phyloP scores from a whole-genome alignment of 148 eudicot genomes.

The Polygonum aviculare region DNA sequence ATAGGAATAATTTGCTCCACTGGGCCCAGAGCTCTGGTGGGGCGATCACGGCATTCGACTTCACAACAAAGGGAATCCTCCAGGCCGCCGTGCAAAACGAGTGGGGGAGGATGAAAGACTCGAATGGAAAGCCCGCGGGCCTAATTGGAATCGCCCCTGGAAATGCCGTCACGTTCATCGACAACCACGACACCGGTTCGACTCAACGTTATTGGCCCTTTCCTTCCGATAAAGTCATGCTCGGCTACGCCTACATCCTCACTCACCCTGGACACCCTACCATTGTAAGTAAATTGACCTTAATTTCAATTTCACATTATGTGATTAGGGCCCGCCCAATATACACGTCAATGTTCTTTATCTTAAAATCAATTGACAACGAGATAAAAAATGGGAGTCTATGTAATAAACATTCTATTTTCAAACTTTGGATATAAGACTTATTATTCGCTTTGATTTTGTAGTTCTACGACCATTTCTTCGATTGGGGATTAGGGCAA shows the following conservation, averaged over 20 bases:
- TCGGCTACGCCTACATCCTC: constrained; percentile 54
- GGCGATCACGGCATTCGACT: constrained; percentile 33
- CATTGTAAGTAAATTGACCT: constrained; percentile 13
- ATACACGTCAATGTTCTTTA: too few relatives aligned
- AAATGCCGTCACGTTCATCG: constrained; percentile 44
- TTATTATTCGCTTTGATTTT: neutral
- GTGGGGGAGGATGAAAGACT: constrained; percentile 36
- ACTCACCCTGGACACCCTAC: constrained; percentile 52
- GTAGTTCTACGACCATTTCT: constrained; percentile 8
- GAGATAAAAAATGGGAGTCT: too few relatives aligned
- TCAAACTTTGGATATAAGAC: too few relatives aligned
- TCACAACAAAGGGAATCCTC: constrained; percentile 41
- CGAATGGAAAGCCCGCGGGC: constrained; percentile 40
- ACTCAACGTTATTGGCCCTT: constrained; percentile 49
- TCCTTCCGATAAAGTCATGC: constrained; percentile 48
- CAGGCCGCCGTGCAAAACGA: constrained; percentile 44
- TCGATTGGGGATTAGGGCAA: neutral
- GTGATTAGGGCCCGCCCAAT: too few relatives aligned
- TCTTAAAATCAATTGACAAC: too few relatives aligned
- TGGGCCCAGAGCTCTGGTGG: constrained; percentile 40
- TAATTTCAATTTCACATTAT: neutral
- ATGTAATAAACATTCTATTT: too few relatives aligned
- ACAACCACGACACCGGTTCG: constrained; percentile 47
- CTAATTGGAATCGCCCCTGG: constrained; percentile 36
- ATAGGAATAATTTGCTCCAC: constrained; percentile 23